Base-by-base conservation (phyloP, 352 stramenopile genomes). In the Phytophthora kernoviae region DNA sequence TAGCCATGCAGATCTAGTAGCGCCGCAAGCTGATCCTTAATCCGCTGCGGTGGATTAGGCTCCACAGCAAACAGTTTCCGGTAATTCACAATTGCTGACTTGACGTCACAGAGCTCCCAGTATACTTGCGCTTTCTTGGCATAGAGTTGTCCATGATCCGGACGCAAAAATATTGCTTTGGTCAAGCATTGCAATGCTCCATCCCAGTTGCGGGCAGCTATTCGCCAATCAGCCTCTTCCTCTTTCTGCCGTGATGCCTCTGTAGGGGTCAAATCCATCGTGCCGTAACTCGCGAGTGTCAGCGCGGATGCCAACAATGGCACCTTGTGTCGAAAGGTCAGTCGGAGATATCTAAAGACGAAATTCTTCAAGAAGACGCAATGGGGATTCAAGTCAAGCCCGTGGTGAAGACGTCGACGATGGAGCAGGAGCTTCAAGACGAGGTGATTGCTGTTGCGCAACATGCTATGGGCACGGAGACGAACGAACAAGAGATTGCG, bases 401-500 rank as follows among this genome's bases (percentile, higher is more conserved):
- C 17, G 86, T 95, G 49, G 81, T 95, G 46, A 95, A 95, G 70
- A 95, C 81, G 17, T 93, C 86, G 36, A 93, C 84, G 58, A 95
- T 93, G 86, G 86, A 93, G 20, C 82, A 87, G 36, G 86, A 95
- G 42, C 69, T 95, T 22, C 84, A 92, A 48, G 86, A 95, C 56
- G 86, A 95, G 54, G 86, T 90, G 24, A 92, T 95, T 32, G 68
- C 74, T 46, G 84, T 92, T 21, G 83, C 77, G 36, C 86, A 95
- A 68, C 65, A 83, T 41, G 86, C 84, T 22, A 91, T 95, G 67
- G 80, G 90, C 59, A 86, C 80, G 7, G 84, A 93, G 66, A 77
- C 74, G 33, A 84, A 90, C 62, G 86, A 95, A 64, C 84, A 97
- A 58, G 82, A 96, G 42, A 96, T 98, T 51, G 91, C 93, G 27